Evolutionary conservation across 2,329 filamentous ascomycete species (phyloP), one percentile per base, ranked within the genome.

Genomic region (Drechmeria coniospora): DNA sequence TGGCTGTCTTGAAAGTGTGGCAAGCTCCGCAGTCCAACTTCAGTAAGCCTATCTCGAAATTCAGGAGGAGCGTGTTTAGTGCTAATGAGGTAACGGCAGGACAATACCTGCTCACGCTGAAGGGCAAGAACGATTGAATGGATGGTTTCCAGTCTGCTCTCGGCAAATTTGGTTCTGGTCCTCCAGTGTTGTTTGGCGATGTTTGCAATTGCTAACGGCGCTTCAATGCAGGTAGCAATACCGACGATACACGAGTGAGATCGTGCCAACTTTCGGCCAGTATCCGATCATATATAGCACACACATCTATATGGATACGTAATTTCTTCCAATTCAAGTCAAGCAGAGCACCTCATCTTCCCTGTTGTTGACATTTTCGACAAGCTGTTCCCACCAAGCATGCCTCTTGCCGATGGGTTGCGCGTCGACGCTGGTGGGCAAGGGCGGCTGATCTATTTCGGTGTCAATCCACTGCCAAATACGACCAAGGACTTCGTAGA

Each of bases 311-410:
- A 23, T 29, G 28, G 23, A 23, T 11, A n/a, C n/a, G 13, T 26
- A n/a, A 16, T 21, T 25, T 29, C 13, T 6, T 21, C 25, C 9
- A 23, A 32, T 33, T 46, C 39, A 58, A 18, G 54, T 57, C 26
- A 57, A 40, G 36, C 54, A 58, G 21, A 57, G 35, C 8, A 49
- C 47, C 33, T 56, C 51, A 31, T 40, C 26, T 35, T 51, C 51
- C 26, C 39, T 36, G 6, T 42, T 36, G 25, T 43, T 38, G 15
- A 57, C 42, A 26, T 37, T 41, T 19, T 34, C 34, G 12, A 58
- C 50, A 31, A 58, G 42, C n/a, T 34, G 31, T 39, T 58, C 55
- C 54, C 54, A 58, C 55, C 54, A 58, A 13, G 50, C 39, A 18
- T 34, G 26, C 26, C 54, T 49, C 19, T 44, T 32, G 23, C 38